Evolutionary conservation across 2,329 filamentous ascomycete genomes (phyloP), one percentile per base, ranked within the genome.

Genomic region (Cytospora paraplurivora): DNA sequence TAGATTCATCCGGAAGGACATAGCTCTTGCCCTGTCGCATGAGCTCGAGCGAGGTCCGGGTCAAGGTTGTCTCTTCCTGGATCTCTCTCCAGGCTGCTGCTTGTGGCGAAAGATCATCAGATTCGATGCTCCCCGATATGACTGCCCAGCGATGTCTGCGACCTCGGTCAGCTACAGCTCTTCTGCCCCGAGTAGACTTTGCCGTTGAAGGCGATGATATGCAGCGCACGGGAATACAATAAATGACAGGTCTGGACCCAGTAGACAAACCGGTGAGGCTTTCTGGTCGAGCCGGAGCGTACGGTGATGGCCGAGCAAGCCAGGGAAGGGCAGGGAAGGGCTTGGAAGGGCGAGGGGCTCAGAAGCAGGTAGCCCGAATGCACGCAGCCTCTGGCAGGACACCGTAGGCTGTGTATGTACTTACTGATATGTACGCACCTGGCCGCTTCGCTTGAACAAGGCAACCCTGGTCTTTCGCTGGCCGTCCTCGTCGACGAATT

Each of bases 51-150:
- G 79, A 78, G 0, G 74, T 69, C 0, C 75, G 67, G 0, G 78
- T 81, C 13, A 90, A 77, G 1, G 76, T 78, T 0, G 87, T 89
- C 71, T 90, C 87, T 70, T 90, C 87, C 6, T 72, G 69, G 27
- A 90, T 76, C 72, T 89, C 87, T 15, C 88, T 81, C 79, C 83
- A 83, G 33, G 88, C 87, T 0, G 87, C 82, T 3, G 78, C 75
- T 7, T 86, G 72, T 0, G 87, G 82, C 27, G 73, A 79, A 3
- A 75, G 63, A 68, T 90, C 87, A 0, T 73, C 71, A 7, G 75
- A 59, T 3, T 88, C 83, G 57, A 90, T 82, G 61, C 79, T 82
- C 44, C 88, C 88, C 0, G 86, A 86, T 19, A 89, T 82, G 1
- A 87, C 84, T 0, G 85, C 86, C 56, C 86, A 80, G 70, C 82